Evolutionary conservation across 2,329 filamentous ascomycete species (phyloP).

Genomic region (Fusarium staphyleae): DNA sequence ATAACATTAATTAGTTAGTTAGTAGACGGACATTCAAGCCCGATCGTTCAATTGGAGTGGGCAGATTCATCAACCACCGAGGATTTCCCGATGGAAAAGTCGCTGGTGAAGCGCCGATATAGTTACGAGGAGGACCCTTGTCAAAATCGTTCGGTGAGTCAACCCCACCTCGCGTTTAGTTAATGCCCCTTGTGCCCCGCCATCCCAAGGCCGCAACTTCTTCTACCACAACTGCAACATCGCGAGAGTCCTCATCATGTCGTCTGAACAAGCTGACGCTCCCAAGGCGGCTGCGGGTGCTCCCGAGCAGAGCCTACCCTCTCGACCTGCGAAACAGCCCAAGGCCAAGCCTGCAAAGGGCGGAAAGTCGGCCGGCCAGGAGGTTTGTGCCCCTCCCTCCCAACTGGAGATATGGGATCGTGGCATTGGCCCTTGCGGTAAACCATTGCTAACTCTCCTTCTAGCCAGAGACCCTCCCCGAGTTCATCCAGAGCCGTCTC

Average conservation of each 20-base stretch:
- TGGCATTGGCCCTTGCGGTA: not conserved
- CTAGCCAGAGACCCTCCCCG: slow-evolving; percentile 62
- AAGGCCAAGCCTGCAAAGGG: slow-evolving; percentile 55
- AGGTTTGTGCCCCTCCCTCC: slow-evolving; percentile 44
- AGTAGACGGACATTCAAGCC: not conserved
- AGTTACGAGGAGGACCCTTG: not conserved
- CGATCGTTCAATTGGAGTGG: slow-evolving; percentile 1
- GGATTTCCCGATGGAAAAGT: slow-evolving; percentile 7
- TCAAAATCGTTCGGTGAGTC: slow-evolving; percentile 41
- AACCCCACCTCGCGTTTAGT: slow-evolving; percentile 47
- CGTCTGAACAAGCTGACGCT: slow-evolving; percentile 48
- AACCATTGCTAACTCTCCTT: slow-evolving; percentile 31
- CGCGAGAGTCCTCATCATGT: slow-evolving; percentile 43
- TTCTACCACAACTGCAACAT: slow-evolving; percentile 37
- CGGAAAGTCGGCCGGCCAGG: slow-evolving; percentile 67
- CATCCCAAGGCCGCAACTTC: slow-evolving; percentile 39
- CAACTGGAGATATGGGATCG: slow-evolving; percentile 4
- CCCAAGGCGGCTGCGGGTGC: slow-evolving; percentile 47
- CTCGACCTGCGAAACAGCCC: slow-evolving; percentile 48
- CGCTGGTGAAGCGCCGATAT: not conserved
- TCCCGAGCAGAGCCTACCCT: slow-evolving; percentile 45
- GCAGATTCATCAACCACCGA: slow-evolving; percentile 3
- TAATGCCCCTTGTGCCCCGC: slow-evolving; percentile 45
- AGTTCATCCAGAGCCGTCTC: slow-evolving; percentile 84
- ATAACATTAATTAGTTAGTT: too few relatives aligned